Percentiles rank a stretch among this genome's conserved stretches.
Evolutionary conservation across 495 filamentous ascomycete genomes (phyloP).

Genomic region (Aspergillus campestris): DNA sequence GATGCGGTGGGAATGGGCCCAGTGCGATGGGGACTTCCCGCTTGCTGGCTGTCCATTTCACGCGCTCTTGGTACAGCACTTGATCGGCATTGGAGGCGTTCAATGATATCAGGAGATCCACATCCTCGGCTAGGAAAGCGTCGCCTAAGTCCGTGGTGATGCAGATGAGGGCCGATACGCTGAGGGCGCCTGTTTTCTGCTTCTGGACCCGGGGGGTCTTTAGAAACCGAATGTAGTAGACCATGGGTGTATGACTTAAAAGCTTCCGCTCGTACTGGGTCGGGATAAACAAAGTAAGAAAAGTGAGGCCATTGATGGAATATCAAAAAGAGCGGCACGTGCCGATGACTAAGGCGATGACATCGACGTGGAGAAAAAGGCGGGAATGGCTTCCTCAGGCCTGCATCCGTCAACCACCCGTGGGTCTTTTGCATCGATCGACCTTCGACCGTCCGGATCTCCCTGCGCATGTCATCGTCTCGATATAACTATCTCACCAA

Average conservation of each 20-base stretch:
- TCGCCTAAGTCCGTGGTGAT: conserved; percentile 91
- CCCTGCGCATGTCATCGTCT: no score
- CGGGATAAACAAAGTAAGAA: no score
- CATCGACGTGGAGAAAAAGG: not conserved
- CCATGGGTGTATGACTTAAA: no score
- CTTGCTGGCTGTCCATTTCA: conserved; percentile 47
- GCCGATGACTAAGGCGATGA: conserved; percentile 11
- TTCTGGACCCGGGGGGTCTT: conserved; percentile 50
- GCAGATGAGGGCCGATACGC: conserved; percentile 54
- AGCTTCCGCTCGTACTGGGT: no score
- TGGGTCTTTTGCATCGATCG: no score
- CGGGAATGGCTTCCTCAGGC: conserved; percentile 7
- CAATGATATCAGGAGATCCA: conserved; percentile 46
- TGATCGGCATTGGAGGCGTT: conserved; percentile 20
- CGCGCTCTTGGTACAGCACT: conserved; percentile 34
- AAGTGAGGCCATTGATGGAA: no score
- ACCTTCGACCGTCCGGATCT: no score
- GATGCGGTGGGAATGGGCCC: conserved; percentile 22
- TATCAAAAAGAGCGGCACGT: not conserved
- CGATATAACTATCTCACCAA: no score
- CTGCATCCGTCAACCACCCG: not conserved
- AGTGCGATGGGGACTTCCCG: conserved; percentile 37
- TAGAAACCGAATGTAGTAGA: conserved; percentile 69
- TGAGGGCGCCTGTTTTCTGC: conserved; percentile 24
- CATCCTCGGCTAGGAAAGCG: conserved; percentile 60